Percentiles rank a stretch among this genome's conserved stretches.
phyloP scores from a whole-genome alignment of 192 early-diverging fungal genomes.

The Gamsiella multidivaricata region DNA sequence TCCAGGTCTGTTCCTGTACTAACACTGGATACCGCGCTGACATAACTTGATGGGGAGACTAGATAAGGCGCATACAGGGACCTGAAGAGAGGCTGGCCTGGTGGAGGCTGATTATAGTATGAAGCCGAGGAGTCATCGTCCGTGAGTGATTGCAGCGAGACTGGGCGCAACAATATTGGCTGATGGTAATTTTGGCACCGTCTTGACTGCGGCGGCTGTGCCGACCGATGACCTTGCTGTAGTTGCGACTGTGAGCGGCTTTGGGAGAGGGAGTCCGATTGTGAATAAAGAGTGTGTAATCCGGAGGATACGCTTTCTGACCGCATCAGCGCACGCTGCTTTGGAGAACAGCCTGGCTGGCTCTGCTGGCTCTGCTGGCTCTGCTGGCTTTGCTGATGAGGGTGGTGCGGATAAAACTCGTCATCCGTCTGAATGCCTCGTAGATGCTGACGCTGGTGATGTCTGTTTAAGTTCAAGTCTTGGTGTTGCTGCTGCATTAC shows the following conservation, averaged over 20 bases:
- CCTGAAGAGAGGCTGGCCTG: slow-evolving; percentile 41
- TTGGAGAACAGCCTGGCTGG: slow-evolving; percentile 24
- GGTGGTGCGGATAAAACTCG: slow-evolving; percentile 6
- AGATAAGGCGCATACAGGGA: slow-evolving; percentile 35
- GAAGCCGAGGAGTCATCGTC: slow-evolving; percentile 5
- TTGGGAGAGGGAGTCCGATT: not conserved
- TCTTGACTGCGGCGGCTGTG: not conserved
- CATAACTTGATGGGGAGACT: slow-evolving; percentile 22
- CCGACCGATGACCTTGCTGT: not conserved
- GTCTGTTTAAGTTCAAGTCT: not conserved
- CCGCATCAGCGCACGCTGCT: slow-evolving; percentile 28
- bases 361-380: too few relatives aligned
- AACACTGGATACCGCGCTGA: not conserved
- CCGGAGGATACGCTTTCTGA: slow-evolving; percentile 21
- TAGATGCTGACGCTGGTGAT: slow-evolving; percentile 2
- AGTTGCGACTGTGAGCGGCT: not conserved
- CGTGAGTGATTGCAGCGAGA: slow-evolving; percentile 9
- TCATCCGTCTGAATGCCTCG: not conserved
- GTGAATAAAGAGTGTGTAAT: not conserved
- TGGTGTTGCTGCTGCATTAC: not conserved
- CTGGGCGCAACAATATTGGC: slow-evolving; percentile 25
- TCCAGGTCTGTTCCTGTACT: slow-evolving; percentile 1
- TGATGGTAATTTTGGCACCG: slow-evolving; percentile 31
- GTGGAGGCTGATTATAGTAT: slow-evolving; percentile 23
- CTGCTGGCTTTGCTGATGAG: slow-evolving; percentile 4